Conservation (phyloP, 2,329 filamentous ascomycete species). For the Microthyrium microscopicum region DNA sequence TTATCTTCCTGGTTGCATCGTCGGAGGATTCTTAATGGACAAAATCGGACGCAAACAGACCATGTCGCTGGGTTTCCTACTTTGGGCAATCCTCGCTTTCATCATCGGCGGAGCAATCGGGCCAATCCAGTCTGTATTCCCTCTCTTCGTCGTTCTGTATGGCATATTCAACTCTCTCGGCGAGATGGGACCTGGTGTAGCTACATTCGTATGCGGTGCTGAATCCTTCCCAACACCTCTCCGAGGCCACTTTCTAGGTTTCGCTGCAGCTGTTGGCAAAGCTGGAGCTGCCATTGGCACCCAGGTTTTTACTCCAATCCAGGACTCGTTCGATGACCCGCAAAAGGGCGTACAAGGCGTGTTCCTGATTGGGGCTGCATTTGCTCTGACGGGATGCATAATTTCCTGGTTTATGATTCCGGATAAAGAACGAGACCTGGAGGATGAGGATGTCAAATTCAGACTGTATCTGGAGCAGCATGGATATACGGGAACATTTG, state of each 20-base stretch:
- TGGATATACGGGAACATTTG: too few relatives aligned
- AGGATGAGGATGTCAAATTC: too few relatives aligned
- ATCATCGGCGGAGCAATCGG: constrained; percentile 31
- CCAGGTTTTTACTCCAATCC: constrained; percentile 34
- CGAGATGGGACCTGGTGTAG: constrained; percentile 34
- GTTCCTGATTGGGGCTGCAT: too few relatives aligned
- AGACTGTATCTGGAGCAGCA: too few relatives aligned
- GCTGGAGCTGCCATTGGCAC: constrained; percentile 35
- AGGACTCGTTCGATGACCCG: too few relatives aligned
- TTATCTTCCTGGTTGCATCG: constrained; percentile 30
- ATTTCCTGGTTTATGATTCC: too few relatives aligned
- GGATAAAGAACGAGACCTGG: too few relatives aligned
- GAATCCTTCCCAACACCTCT: constrained; percentile 35
- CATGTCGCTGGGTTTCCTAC: constrained; percentile 32
- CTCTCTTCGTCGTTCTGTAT: constrained; percentile 35
- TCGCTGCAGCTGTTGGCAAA: constrained; percentile 31
- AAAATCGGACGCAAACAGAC: constrained; percentile 33
- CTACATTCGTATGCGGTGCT: constrained; percentile 21
- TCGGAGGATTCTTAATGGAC: constrained; percentile 33
- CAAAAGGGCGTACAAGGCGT: too few relatives aligned
- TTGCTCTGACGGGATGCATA: too few relatives aligned
- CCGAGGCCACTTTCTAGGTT: constrained; percentile 32
- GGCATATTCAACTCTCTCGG: constrained; percentile 33
- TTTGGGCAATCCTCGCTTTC: constrained; percentile 31
- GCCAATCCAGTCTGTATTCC: constrained; percentile 29